phyloP scores from a whole-genome alignment of 1,284 basidiomycete species.

The Trichosporon inkin region DNA sequence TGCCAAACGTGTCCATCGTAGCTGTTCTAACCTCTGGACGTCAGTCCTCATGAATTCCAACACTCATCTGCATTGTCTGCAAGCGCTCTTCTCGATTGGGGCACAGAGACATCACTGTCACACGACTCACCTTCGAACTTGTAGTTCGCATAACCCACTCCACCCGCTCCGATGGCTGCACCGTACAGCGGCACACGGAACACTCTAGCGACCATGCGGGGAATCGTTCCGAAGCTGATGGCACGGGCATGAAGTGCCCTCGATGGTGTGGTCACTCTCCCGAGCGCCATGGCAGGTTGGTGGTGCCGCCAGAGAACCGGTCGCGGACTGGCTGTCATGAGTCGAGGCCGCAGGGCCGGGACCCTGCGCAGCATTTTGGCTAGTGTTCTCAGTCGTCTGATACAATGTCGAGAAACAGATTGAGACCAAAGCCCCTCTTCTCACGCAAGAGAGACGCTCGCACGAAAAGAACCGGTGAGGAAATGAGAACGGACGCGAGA shows the following conservation, averaged over 20 bases:
- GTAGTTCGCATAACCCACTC: constrained; percentile 85
- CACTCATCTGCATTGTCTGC: background rate
- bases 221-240: constrained; percentile 76
- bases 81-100: background rate
- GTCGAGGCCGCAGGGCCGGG: constrained; percentile 19
- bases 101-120: background rate
- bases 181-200: constrained; percentile 80
- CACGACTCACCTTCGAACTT: constrained; percentile 74
- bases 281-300: background rate
- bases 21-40: constrained; percentile 42
- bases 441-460: background rate
- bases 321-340: constrained; percentile 9
- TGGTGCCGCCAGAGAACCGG: background rate
- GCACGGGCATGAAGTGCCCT: constrained; percentile 59
- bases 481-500: background rate
- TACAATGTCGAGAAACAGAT: background rate
- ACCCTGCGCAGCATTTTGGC: constrained; percentile 19
- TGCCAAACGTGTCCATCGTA: constrained; percentile 38
- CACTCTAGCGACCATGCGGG: constrained; percentile 72
- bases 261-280: constrained; percentile 19
- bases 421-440: background rate
- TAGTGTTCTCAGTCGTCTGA: background rate
- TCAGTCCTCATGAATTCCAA: constrained; percentile 5
- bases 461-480: background rate
- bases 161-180: constrained; percentile 80